Evolutionary conservation across 2,329 filamentous ascomycete species (phyloP).

Genomic region (Aspergillus nomiae): DNA sequence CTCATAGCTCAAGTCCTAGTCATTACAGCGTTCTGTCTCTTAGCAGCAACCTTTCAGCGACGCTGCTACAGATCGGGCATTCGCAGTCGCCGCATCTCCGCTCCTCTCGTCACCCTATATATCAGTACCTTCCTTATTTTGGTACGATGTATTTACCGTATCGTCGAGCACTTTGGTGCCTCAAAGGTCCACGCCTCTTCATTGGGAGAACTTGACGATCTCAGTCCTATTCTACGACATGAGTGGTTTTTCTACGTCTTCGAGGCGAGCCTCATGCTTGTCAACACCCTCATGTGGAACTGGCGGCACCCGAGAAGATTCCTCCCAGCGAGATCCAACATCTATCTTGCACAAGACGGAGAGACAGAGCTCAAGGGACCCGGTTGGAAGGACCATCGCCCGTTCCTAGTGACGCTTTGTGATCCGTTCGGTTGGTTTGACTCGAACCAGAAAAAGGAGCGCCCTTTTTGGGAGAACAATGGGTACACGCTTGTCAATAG

Average conservation of each 20-base stretch:
- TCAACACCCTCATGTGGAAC: conserved; percentile 55
- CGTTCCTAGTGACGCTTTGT: conserved; percentile 45
- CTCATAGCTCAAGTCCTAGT: conserved; percentile 33
- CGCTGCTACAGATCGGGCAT: conserved; percentile 15
- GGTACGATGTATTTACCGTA: conserved; percentile 56
- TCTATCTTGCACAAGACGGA: conserved; percentile 53
- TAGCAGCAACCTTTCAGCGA: conserved; percentile 19
- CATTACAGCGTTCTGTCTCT: conserved; percentile 19
- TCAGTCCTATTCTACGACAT: conserved; percentile 55
- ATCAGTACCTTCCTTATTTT: conserved; percentile 52
- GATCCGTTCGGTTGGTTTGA: conserved; percentile 41
- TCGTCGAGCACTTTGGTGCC: conserved; percentile 58
- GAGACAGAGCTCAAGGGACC: conserved; percentile 42
- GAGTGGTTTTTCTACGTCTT: conserved; percentile 65
- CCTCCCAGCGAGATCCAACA: conserved; percentile 51
- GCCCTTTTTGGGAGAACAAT: conserved; percentile 8
- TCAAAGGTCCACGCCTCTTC: conserved; percentile 42
- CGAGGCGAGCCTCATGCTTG: conserved; percentile 56
- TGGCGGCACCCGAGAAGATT: conserved; percentile 54
- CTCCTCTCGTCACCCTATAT: conserved; percentile 53
- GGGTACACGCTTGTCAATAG: not conserved
- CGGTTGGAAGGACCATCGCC: conserved; percentile 51
- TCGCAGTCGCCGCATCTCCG: conserved; percentile 32
- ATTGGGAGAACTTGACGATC: conserved; percentile 22
- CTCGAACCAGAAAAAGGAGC: not conserved